A percentile compares a stretch with the other conserved stretches of the same genome.
Conservation (phyloP, 129 eudicot genomes). For the Dittrichia graveolens region DNA sequence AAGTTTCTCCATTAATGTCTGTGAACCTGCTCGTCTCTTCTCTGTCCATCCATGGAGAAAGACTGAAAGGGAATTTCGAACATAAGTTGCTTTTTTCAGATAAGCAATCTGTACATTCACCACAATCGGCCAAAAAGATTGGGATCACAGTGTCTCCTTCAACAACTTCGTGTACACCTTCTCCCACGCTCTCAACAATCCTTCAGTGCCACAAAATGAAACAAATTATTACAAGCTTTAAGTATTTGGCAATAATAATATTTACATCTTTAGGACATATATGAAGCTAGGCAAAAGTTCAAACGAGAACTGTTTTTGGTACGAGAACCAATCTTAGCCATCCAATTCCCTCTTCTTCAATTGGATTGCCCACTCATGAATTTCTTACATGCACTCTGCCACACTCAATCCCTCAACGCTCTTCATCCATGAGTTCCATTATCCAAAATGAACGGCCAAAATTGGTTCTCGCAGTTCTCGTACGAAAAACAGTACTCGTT, state of each 20-base stretch:
- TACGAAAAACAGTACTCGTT: too few species aligned
- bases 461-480: too few species aligned
- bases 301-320: too few species aligned
- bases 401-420: too few species aligned
- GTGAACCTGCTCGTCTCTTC: conserved; percentile 89
- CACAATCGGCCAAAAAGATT: conserved; percentile 67
- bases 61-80: conserved; percentile 55
- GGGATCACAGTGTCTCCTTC: conserved; percentile 85
- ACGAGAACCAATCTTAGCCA: too few species aligned
- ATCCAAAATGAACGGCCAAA: too few species aligned
- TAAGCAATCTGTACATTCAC: conserved; percentile 71
- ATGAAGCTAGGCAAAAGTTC: too few species aligned
- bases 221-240: conserved; percentile 15
- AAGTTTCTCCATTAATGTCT: conserved; percentile 73
- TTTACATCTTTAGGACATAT: neutral
- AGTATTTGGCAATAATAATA: neutral
- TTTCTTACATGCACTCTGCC: too few species aligned
- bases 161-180: conserved; percentile 59
- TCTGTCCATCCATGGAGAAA: conserved; percentile 69
- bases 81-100: conserved; percentile 87
- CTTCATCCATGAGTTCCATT: too few species aligned
- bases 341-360: too few species aligned
- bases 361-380: too few species aligned
- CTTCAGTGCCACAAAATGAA: conserved; percentile 36
- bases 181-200: conserved; percentile 88